Percentiles rank a stretch among this genome's conserved stretches.
Evolutionary conservation across 139 green algal species (phyloP).

Genomic region (Chlamydomonas schloesseri): DNA sequence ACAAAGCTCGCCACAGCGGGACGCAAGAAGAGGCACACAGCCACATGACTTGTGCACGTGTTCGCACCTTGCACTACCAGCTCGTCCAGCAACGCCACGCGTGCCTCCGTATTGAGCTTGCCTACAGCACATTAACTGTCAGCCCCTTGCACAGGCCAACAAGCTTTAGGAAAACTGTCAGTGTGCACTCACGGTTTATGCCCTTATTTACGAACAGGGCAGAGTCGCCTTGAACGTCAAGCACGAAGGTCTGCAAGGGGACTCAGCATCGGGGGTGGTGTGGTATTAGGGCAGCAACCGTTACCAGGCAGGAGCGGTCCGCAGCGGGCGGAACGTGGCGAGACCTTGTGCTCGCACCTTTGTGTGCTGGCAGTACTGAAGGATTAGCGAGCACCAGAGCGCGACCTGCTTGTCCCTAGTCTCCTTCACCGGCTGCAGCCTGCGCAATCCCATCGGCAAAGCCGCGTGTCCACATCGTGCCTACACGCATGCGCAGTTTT

Average conservation of each 20-base stretch:
- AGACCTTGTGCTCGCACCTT: slow-evolving; percentile 57
- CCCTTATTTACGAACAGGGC: slow-evolving; percentile 73
- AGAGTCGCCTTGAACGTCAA: slow-evolving; percentile 65
- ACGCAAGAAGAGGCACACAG: slow-evolving; percentile 3
- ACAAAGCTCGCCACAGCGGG: no score
- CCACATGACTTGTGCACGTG: no score
- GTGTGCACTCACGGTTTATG: slow-evolving; percentile 79
- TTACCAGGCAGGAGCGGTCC: no score
- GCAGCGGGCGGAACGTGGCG: no score
- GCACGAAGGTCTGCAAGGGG: slow-evolving; percentile 59
- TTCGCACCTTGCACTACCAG: slow-evolving; percentile 23
- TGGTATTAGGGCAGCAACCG: no score
- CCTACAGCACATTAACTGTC: no score
- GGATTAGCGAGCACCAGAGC: slow-evolving; percentile 81
- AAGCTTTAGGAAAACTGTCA: no score
- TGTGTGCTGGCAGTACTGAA: slow-evolving; percentile 78
- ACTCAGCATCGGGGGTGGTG: background rate
- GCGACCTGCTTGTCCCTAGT: slow-evolving; percentile 81
- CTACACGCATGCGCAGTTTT: background rate
- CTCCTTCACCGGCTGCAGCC: slow-evolving; percentile 86
- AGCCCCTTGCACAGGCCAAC: no score
- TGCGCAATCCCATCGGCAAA: slow-evolving; percentile 40
- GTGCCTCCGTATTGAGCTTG: slow-evolving; percentile 60
- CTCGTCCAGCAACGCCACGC: slow-evolving; percentile 65
- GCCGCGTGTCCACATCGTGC: background rate